Percentiles rank a stretch among this genome's conserved stretches.
Evolutionary conservation across 257 asterid genomes (phyloP).

Genomic region (Dorcoceras hygrometricum): DNA sequence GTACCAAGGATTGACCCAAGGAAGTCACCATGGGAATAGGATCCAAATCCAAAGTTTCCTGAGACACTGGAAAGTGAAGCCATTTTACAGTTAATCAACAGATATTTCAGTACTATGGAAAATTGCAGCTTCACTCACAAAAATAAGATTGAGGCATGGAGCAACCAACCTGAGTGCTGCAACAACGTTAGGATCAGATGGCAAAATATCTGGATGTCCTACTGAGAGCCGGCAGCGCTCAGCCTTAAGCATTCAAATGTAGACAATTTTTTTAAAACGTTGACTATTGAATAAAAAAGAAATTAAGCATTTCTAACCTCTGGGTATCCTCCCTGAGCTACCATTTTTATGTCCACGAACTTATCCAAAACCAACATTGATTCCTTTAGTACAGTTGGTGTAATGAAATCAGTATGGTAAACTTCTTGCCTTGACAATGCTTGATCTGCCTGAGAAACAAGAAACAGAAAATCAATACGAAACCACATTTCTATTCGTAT

Average conservation of each 20-base stretch:
- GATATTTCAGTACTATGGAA: background rate
- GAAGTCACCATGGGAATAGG: conserved; percentile 92
- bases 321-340: conserved; percentile 92
- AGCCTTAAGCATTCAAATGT: conserved; percentile 47
- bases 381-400: conserved; percentile 76
- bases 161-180: conserved; percentile 71
- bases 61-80: conserved; percentile 53
- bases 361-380: conserved; percentile 55
- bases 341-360: conserved; percentile 57
- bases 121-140: background rate
- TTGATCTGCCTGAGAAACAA: conserved; percentile 57
- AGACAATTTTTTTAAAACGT: conserved; percentile 13
- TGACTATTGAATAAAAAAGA: background rate
- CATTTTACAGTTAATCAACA: conserved; percentile 11
- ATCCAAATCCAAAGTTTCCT: conserved; percentile 78
- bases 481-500: background rate
- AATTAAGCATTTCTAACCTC: conserved; percentile 48
- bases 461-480: background rate
- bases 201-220: conserved; percentile 72
- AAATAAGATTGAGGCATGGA: background rate
- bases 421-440: conserved; percentile 74
- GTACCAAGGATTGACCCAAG: conserved; percentile 94
- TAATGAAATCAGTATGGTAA: conserved; percentile 76
- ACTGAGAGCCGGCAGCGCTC: conserved; percentile 90
- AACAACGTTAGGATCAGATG: conserved; percentile 73